Evolutionary conservation across 805 yeast species (phyloP), one percentile per base, ranked within the genome.

Genomic region (Schwanniomyces occidentalis): DNA sequence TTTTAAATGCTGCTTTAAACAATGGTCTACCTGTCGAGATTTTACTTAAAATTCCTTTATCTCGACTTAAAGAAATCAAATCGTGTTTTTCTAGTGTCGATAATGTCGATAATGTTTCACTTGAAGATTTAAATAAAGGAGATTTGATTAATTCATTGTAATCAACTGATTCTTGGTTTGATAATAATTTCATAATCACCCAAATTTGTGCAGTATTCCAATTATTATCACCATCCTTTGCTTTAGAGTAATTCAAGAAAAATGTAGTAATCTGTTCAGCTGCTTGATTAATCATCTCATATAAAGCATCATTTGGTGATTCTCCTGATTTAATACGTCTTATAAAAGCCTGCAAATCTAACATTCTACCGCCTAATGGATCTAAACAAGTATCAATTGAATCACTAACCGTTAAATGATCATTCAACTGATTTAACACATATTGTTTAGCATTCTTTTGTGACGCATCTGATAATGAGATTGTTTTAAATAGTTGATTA

Each of bases 341-440:
- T 2, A 84, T 84, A 61, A 87, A 89, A 18, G 91, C 82, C 59
- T 93, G 96, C 33, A 93, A 69, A 57, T 93, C 99, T 28, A 89
- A 71, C 90, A 91, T 85, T 43, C 99, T 78, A 25, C 99, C 99
- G 14, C 99, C 99, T 17, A 93, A 62, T 8, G 95, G 95, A 17
- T 66, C 77, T 21, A 90, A 62, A 20, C 81, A 73, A 4, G 63
- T 59, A 16, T 77, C 81, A 16, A 89, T 67, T n/a, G 55, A 49
- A 17, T 54, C 61, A 19, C 57, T 54, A 5, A 53, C 58, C 4
- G 47, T 52, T 14, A 42, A 38, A 12, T 42, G 44, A 13, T 50
- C 51, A n/a, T 40, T 51, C 30, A 83, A 58, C 42, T 80, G 85
- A 18, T 71, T 72, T 37, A 73, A 41, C 8, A 90, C 86, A 54